A percentile compares a stretch with the other conserved stretches of the same genome.
Evolutionary conservation across 768 basidiomycete genomes (phyloP).

Genomic region (Dioszegia aurantiaca): DNA sequence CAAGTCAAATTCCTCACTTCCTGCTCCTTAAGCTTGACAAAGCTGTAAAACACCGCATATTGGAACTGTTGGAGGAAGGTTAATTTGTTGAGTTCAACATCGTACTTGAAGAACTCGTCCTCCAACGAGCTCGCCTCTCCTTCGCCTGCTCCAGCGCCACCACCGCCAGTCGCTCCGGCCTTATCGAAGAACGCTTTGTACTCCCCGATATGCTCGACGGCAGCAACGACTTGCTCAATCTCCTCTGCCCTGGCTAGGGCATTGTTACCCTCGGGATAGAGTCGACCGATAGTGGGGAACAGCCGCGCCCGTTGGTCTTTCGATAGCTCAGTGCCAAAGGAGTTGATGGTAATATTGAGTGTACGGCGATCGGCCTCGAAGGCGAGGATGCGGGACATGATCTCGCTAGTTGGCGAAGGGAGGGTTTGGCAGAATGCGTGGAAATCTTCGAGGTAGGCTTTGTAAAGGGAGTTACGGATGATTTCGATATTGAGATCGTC

Average conservation of each 20-base stretch:
- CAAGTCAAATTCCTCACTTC: conserved; percentile 55
- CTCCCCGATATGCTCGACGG: conserved; percentile 82
- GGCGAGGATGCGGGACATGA: conserved; percentile 85
- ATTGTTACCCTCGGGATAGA: conserved; percentile 95
- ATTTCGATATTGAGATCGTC: conserved; percentile 99
- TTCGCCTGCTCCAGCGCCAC: conserved; percentile 57
- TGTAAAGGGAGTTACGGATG: conserved; percentile 98
- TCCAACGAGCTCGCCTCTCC: conserved; percentile 67
- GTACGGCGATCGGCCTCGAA: conserved; percentile 97
- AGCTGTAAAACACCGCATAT: conserved; percentile 75
- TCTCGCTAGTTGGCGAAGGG: conserved; percentile 79
- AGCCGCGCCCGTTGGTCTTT: conserved; percentile 93
- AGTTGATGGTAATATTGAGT: conserved; percentile 99
- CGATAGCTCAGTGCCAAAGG: conserved; percentile 87
- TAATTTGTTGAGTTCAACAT: conserved; percentile 90
- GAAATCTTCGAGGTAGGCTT: conserved; percentile 98
- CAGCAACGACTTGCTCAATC: conserved; percentile 81
- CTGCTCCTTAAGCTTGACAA: conserved; percentile 62
- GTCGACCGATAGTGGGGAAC: conserved; percentile 87
- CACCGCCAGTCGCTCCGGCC: conserved; percentile 43
- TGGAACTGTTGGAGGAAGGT: conserved; percentile 97
- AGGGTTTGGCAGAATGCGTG: conserved; percentile 74
- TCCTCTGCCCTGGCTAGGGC: conserved; percentile 90
- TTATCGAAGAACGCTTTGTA: conserved; percentile 86
- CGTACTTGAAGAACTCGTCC: conserved; percentile 87